A percentile compares a stretch with the other conserved stretches of the same genome.
phyloP scores from a whole-genome alignment of 2,329 filamentous ascomycete genomes.

The Xylariomycetidae sp. region DNA sequence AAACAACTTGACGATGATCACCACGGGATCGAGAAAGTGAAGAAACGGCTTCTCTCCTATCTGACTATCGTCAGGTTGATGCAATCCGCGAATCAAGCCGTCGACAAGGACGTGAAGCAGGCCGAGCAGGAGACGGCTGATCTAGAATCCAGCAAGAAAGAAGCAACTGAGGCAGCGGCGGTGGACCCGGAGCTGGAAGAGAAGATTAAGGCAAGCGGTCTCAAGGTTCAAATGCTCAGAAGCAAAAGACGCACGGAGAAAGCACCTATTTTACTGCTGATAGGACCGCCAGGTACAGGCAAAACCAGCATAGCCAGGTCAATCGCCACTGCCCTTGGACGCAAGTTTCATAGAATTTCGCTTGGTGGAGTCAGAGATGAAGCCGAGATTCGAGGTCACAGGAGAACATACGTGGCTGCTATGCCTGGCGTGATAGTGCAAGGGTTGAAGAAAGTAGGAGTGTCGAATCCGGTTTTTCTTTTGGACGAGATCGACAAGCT shows the following conservation, averaged over 20 bases:
- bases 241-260: constrained; percentile 87
- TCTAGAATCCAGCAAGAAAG: constrained; percentile 38
- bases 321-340: constrained; percentile 82
- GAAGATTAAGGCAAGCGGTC: constrained; percentile 39
- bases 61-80: constrained; percentile 94
- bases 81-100: constrained; percentile 78
- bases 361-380: constrained; percentile 94
- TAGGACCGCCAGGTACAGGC: constrained; percentile 89
- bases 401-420: constrained; percentile 95
- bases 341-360: constrained; percentile 96
- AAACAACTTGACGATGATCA: constrained; percentile 95
- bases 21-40: constrained; percentile 93
- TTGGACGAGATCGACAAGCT: constrained; percentile 99
- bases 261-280: constrained; percentile 89
- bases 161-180: constrained; percentile 21
- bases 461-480: constrained; percentile 90
- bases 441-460: constrained; percentile 90
- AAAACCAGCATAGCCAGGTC: constrained; percentile 96
- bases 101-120: constrained; percentile 72
- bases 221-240: constrained; percentile 71
- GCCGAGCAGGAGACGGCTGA: constrained; percentile 53
- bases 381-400: constrained; percentile 91
- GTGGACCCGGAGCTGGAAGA: constrained; percentile 34
- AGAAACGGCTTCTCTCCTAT: constrained; percentile 93
- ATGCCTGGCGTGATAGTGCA: constrained; percentile 96